Conservation (phyloP, 2,329 filamentous ascomycete species). For the Rugonectria rugulosa region DNA sequence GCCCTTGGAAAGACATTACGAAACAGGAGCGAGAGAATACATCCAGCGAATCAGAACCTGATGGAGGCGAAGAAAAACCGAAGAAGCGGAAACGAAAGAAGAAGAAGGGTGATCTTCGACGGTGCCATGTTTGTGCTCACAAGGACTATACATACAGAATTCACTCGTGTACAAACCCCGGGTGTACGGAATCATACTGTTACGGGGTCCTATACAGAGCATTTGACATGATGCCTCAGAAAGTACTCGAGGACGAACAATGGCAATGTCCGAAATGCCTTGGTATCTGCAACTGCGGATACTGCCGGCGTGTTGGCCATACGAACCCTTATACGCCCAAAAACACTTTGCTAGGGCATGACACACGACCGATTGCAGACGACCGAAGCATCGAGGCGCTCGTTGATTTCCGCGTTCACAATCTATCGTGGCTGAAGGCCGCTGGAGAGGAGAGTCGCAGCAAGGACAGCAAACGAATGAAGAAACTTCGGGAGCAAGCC, state of each 20-base stretch:
- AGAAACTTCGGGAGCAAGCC: constrained; percentile 62
- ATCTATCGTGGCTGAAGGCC: constrained; percentile 80
- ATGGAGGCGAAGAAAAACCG: constrained; percentile 66
- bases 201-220: constrained; percentile 93
- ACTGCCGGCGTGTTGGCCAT: constrained; percentile 72
- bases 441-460: constrained; percentile 65
- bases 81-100: constrained; percentile 66
- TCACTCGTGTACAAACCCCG: constrained; percentile 74
- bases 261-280: constrained; percentile 92
- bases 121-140: constrained; percentile 85
- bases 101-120: constrained; percentile 62
- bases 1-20: constrained; percentile 84
- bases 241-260: constrained; percentile 78
- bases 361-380: constrained; percentile 90
- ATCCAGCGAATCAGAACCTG: constrained; percentile 59
- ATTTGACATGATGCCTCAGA: constrained; percentile 87
- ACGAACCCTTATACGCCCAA: constrained; percentile 85
- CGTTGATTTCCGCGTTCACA: constrained; percentile 90
- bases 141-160: constrained; percentile 86
- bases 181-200: constrained; percentile 82
- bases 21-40: constrained; percentile 61
- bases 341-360: constrained; percentile 86
- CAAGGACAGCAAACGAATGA: constrained; percentile 65
- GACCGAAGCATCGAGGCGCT: constrained; percentile 88
- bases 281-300: constrained; percentile 85